Percentiles rank a stretch among this genome's conserved stretches.
Conservation (phyloP, 768 basidiomycete species). For the Lactarius evosmus region DNA sequence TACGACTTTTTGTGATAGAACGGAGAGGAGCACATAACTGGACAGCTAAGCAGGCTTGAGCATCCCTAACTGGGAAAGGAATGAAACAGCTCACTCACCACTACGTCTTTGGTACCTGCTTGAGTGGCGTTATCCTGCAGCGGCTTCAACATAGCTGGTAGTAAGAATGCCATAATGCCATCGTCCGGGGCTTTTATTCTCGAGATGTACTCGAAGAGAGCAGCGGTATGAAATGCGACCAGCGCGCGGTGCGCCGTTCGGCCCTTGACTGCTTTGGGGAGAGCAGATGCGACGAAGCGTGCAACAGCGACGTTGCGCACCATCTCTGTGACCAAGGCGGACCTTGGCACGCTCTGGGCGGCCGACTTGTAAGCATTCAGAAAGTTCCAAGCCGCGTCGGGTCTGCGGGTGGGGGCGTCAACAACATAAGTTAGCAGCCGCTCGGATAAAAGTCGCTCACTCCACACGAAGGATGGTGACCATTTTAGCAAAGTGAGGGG, state of each 20-base stretch:
- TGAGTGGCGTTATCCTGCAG: conserved; percentile 36
- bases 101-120: conserved; percentile 44
- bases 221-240: conserved; percentile 77
- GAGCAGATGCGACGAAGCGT: conserved; percentile 62
- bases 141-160: conserved; percentile 63
- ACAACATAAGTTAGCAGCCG: not conserved
- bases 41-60: conserved; percentile 49
- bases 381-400: conserved; percentile 62
- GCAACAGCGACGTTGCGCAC: conserved; percentile 64
- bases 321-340: conserved; percentile 76
- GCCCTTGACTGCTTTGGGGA: conserved; percentile 55
- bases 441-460: conserved; percentile 40
- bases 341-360: conserved; percentile 67
- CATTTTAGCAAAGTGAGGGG: conserved; percentile 92
- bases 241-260: conserved; percentile 55
- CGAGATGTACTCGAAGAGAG: conserved; percentile 75
- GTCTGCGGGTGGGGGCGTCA: conserved; percentile 39
- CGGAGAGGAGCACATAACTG: conserved; percentile 67
- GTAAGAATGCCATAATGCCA: conserved; percentile 58
- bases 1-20: conserved; percentile 63
- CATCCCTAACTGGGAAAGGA: not conserved
- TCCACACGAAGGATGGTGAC: conserved; percentile 77
- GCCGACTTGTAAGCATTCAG: conserved; percentile 75
- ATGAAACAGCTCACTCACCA: conserved; percentile 41
- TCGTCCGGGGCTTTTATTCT: conserved; percentile 56